phyloP scores from a whole-genome alignment of 2,329 filamentous ascomycete genomes.

The Phoma herbarum region DNA sequence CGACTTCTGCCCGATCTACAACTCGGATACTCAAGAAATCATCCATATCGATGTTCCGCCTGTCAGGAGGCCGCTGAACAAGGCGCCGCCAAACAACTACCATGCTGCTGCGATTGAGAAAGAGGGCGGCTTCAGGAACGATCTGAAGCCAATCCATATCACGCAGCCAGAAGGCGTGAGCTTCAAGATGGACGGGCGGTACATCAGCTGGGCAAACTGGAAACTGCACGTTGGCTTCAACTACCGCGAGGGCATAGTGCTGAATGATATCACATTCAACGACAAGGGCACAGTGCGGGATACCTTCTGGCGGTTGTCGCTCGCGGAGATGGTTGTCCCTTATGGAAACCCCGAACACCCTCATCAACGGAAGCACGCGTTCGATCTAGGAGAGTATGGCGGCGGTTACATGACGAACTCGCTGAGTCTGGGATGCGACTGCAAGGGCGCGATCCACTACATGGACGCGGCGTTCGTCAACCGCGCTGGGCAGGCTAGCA shows the following conservation, averaged over 20 bases:
- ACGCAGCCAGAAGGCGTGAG: conserved; percentile 89
- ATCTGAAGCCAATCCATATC: conserved; percentile 87
- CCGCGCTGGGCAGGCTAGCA: conserved; percentile 74
- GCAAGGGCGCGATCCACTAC: conserved; percentile 91
- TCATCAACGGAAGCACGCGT: conserved; percentile 82
- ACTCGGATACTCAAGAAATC: conserved; percentile 79
- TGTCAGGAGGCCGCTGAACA: conserved; percentile 77
- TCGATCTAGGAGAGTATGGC: conserved; percentile 82
- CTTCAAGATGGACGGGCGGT: conserved; percentile 77
- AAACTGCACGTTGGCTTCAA: conserved; percentile 94
- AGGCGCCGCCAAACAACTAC: conserved; percentile 79
- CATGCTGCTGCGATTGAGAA: conserved; percentile 75
- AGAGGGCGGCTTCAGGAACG: conserved; percentile 76
- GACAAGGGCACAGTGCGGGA: conserved; percentile 80
- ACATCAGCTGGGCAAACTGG: conserved; percentile 92
- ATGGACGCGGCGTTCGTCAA: conserved; percentile 88
- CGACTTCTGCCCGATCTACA: conserved; percentile 93
- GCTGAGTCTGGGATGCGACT: conserved; percentile 79
- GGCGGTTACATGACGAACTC: conserved; percentile 86
- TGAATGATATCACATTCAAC: conserved; percentile 90
- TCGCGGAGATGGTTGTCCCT: conserved; percentile 94
- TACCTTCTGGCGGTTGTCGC: conserved; percentile 86
- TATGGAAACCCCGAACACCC: conserved; percentile 84
- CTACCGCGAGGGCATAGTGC: conserved; percentile 88
- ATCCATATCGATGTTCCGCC: conserved; percentile 85